Conservation (phyloP, 2,329 filamentous ascomycete genomes). For the Lachnellula arida region DNA sequence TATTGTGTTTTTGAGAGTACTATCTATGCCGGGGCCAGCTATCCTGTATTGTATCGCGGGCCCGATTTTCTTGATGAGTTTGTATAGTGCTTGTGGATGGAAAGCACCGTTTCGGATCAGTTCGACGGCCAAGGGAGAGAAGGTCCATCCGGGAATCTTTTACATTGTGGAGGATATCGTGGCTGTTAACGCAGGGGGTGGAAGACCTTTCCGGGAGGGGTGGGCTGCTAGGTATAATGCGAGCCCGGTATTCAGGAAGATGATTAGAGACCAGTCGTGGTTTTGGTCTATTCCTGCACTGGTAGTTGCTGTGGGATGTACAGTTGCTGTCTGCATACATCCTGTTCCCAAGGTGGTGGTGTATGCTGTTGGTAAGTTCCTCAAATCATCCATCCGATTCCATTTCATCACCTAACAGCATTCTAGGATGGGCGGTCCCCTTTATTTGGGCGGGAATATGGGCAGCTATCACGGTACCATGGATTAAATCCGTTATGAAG, state of each 20-base stretch:
- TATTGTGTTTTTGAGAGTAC: constrained; percentile 43
- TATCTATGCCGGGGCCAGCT: constrained; percentile 48
- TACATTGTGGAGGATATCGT: constrained; percentile 65
- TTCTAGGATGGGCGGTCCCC: constrained; percentile 18
- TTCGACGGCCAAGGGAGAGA: constrained; percentile 55
- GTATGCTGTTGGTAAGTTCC: constrained; percentile 20
- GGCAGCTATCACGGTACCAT: constrained; percentile 18
- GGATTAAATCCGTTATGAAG: constrained; percentile 15
- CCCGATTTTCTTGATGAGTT: constrained; percentile 37
- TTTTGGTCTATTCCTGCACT: constrained; percentile 40
- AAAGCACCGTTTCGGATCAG: constrained; percentile 58
- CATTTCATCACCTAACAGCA: background rate
- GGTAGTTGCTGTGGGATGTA: constrained; percentile 35
- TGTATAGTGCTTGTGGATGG: constrained; percentile 24
- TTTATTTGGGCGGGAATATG: constrained; percentile 21
- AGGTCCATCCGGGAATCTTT: constrained; percentile 56
- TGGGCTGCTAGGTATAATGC: constrained; percentile 39
- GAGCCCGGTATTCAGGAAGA: constrained; percentile 38
- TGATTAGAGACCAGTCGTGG: constrained; percentile 38
- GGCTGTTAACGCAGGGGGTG: constrained; percentile 60
- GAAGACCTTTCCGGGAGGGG: constrained; percentile 42
- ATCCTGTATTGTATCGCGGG: constrained; percentile 46
- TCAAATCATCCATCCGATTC: background rate
- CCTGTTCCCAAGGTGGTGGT: constrained; percentile 12
- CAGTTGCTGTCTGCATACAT: constrained; percentile 20